Conservation (phyloP, 257 asterid genomes). For the Eustoma russellianum region DNA sequence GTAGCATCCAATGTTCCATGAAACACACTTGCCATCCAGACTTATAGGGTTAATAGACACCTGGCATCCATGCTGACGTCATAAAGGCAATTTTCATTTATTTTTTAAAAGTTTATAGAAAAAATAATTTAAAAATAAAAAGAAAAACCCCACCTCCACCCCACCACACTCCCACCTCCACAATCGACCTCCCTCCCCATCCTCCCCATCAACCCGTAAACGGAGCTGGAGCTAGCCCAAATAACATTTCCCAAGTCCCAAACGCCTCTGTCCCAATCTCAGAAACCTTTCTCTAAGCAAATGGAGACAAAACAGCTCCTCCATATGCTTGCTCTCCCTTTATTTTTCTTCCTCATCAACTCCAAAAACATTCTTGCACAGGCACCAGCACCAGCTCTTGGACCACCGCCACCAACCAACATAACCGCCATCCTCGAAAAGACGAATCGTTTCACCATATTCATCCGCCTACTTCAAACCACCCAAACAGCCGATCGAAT, state of each 20-base stretch:
- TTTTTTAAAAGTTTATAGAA: too few relatives aligned
- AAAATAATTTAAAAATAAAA: too few relatives aligned
- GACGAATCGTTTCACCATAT: conserved; percentile 33
- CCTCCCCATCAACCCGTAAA: too few relatives aligned
- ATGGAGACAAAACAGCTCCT: conserved; percentile 5
- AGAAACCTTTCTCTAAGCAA: neutral
- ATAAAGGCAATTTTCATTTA: too few relatives aligned
- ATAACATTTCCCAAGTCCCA: neutral
- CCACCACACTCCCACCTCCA: too few relatives aligned
- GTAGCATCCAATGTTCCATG: too few relatives aligned
- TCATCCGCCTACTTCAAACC: conserved; percentile 42
- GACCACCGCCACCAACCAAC: conserved; percentile 35
- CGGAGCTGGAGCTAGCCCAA: too few relatives aligned
- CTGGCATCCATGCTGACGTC: too few relatives aligned
- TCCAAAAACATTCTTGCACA: conserved; percentile 11
- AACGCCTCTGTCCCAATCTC: neutral
- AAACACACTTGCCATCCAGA: too few relatives aligned
- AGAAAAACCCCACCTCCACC: too few relatives aligned
- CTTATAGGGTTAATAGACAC: too few relatives aligned
- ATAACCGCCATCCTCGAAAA: conserved; percentile 45
- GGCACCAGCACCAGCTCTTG: conserved; percentile 27
- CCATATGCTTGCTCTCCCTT: conserved; percentile 3
- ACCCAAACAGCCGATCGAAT: conserved; percentile 40
- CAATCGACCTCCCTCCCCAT: too few relatives aligned
- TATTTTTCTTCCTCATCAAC: conserved; percentile 15